Evolutionary conservation across 192 early-diverging fungal species (phyloP).

Genomic region (Anaeromyces robustus): DNA sequence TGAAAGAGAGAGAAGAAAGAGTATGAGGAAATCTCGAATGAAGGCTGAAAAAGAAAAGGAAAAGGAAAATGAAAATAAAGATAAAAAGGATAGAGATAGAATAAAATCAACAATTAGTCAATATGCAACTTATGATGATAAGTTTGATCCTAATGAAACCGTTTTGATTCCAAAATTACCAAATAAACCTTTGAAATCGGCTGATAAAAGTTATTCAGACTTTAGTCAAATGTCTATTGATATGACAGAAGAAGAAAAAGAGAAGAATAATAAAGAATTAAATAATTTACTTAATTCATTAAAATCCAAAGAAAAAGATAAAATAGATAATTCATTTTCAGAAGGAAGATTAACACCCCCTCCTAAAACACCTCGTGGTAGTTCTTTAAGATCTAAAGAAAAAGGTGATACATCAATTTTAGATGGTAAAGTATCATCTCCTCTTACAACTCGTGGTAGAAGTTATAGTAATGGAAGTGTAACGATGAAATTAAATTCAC

Average conservation of each 20-base stretch:
- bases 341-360: too few species aligned
- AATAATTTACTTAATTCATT: background rate
- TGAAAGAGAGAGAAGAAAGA: background rate
- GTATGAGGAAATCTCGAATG: background rate
- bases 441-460: background rate
- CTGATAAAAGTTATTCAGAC: background rate
- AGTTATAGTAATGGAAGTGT: background rate
- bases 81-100: background rate
- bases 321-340: too few species aligned
- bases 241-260: background rate
- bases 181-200: background rate
- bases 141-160: background rate
- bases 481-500: background rate
- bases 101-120: background rate
- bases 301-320: background rate
- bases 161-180: background rate
- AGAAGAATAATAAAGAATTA: background rate
- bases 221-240: background rate
- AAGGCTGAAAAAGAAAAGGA: background rate
- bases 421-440: too few species aligned
- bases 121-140: background rate
- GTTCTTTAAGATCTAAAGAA: too few species aligned
- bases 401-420: too few species aligned
- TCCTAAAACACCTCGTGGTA: background rate
- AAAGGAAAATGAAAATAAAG: background rate